Base-by-base conservation (phyloP, 345 rosid genomes). In the Hibiscus mutabilis region DNA sequence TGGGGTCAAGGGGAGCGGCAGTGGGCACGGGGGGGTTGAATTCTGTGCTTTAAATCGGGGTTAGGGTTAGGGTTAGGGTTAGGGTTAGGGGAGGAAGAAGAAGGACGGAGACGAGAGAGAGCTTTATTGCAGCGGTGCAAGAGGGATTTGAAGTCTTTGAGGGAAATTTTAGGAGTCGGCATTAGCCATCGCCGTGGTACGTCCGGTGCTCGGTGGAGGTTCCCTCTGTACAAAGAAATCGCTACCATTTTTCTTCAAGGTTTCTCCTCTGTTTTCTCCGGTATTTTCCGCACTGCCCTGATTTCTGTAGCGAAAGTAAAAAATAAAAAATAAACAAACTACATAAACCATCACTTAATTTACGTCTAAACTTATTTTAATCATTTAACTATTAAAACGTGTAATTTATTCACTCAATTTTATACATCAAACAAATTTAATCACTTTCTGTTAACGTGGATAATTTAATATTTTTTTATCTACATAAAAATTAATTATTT, bases 201-300 rank as follows among this genome's bases (percentile, higher is more conserved):
- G 75, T 86, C 92, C 19, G 94, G 88, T 35, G 86, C 87, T 77
- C 90, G 82, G 84, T 91, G 98, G 40, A 93, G 88, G 79, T 91
- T 91, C 52, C 98, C 97, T 77, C 97, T 84, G 92, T 91, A 91
- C 53, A 93, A 80, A 18, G 98, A 93, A 31, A 93, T 85, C 67
- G 96, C 90, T 84, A 91, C 98, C 98, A 93, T 84, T n/a, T 60
- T 25, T 10, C n/a, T 24, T 18, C 1, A 0, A 16, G 18, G 58
- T 18, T 53, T 55, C 18, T 49, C 62, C 12, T 37, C 42, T 37
- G 42, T 8, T 68, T 31, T 68, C 71, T 66, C 55, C 55, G 35
- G 14, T 14, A 42, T 10, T 65, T 44, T 65, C 5, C 10, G 12
- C 22, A 49, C 19, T 15, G 13, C 21, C 53, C 40, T 15, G 18